phyloP scores from a whole-genome alignment of 805 yeast species.

The Pichia manshurica region DNA sequence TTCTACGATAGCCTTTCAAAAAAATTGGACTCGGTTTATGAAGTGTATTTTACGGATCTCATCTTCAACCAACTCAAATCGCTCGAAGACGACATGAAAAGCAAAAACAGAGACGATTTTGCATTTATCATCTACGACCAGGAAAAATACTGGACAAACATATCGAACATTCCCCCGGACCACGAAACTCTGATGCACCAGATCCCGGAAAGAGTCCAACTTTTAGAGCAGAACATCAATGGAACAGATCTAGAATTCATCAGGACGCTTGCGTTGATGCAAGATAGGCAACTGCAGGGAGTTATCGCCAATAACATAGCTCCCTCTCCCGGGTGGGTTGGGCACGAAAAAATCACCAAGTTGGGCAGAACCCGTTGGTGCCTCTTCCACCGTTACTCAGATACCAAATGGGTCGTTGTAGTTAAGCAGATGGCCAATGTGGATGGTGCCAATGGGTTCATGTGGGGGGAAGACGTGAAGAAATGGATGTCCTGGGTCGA shows the following conservation, averaged over 20 bases:
- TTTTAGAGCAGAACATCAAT: constrained; percentile 3
- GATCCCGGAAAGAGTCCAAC: constrained; percentile 6
- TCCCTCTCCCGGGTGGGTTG: constrained; percentile 4
- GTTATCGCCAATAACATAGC: neutral
- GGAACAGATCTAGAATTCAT: neutral
- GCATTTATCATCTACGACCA: constrained; percentile 22
- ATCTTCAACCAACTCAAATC: constrained; percentile 23
- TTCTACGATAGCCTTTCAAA: constrained; percentile 15
- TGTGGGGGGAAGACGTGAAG: constrained; percentile 24
- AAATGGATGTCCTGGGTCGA: constrained; percentile 19
- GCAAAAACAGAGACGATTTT: constrained; percentile 15
- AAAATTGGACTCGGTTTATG: constrained; percentile 21
- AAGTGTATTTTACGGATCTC: constrained; percentile 23
- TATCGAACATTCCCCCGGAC: constrained; percentile 25
- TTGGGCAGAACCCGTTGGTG: constrained; percentile 27
- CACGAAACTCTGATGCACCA: constrained; percentile 6
- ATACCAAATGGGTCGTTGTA: constrained; percentile 17
- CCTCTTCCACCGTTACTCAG: constrained; percentile 13
- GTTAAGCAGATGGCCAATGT: constrained; percentile 18
- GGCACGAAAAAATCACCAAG: constrained; percentile 21
- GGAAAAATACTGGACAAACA: constrained; percentile 21
- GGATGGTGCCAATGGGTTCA: constrained; percentile 14
- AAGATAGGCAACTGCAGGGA: constrained; percentile 8
- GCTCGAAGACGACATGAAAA: constrained; percentile 16
- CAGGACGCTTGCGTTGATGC: constrained; percentile 5